Base-by-base conservation (phyloP, 2,329 filamentous ascomycete species). In the Paramyrothecium roridum region DNA sequence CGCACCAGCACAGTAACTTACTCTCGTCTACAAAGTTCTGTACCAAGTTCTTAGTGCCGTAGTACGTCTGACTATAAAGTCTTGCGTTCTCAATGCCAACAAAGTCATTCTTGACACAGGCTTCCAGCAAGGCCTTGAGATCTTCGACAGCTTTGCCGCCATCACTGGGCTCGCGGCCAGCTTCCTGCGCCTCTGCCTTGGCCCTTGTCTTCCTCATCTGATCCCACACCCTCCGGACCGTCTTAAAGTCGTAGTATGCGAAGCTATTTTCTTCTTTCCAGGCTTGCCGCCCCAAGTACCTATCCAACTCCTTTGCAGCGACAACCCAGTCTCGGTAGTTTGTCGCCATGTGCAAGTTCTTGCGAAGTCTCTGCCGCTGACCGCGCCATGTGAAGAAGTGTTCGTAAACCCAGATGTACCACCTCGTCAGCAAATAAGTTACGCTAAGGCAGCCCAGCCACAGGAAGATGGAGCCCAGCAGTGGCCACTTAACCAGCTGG, bases 31-130 rank as follows among this genome's bases (percentile, higher is more conserved):
- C 78, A 67, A 93, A 98, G 54, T 87, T 86, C 72, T 98, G 95
- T 30, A 96, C 90, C 60, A 97, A 74, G 58, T 95, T 85, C 73
- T 99, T 99, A n/a, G 95, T 98, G 33, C 95, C 95, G 64, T 92
- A 96, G 69, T 99, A 99, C 3, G 93, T 96, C 75, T 98, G 93
- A 65, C 91, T 96, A 70, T 99, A 99, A n/a, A 99, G 76, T 54
- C 91, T 84, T 11, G 93, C 86, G 65, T 96, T 98, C 72, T 99
- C 95, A 16, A 96, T 87, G 0, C 95, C 95, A 19, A 91, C 91
- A 73, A 98, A 99, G 68, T 99, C 98, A 73, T 93, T 96, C 81
- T 97, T 99, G 64, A 97, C 89, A 69, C 93, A 98, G 16, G 90
- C 91, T 75, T 96, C 91, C 20, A 96, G 78, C 56, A 98, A 74